phyloP scores from a whole-genome alignment of 805 yeast genomes.

The Yamadazyma tumulicola region DNA sequence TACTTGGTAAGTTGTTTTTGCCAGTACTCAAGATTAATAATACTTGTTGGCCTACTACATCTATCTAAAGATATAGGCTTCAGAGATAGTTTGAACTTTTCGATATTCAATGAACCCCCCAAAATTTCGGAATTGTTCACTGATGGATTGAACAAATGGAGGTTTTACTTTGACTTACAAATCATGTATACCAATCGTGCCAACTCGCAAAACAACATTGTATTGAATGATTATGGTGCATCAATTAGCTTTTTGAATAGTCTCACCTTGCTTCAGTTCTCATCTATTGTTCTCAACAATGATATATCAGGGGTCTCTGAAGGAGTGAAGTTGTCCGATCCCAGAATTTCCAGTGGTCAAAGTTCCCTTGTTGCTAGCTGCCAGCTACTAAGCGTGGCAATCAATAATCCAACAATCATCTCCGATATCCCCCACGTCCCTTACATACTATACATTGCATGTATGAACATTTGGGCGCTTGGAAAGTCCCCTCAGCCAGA shows the following conservation, averaged over 20 bases:
- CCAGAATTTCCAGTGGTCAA: not conserved
- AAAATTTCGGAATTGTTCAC: constrained; percentile 34
- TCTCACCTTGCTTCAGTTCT: constrained; percentile 20
- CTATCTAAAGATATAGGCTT: constrained; percentile 31
- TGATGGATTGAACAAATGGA: constrained; percentile 32
- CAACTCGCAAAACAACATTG: not conserved
- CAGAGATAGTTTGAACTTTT: constrained; percentile 8
- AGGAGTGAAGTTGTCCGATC: not conserved
- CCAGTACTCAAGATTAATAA: constrained; percentile 32
- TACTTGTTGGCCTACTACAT: constrained; percentile 34
- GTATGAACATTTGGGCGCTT: constrained; percentile 11
- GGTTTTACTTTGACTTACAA: constrained; percentile 33
- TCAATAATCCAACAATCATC: constrained; percentile 18
- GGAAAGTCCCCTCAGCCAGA: too few relatives aligned
- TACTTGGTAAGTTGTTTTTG: constrained; percentile 32
- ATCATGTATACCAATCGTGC: constrained; percentile 19
- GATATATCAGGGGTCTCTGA: constrained; percentile 13
- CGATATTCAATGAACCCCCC: constrained; percentile 6
- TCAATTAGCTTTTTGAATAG: constrained; percentile 33
- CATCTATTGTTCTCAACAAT: constrained; percentile 22
- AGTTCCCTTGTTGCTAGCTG: constrained; percentile 15
- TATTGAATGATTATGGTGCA: constrained; percentile 28
- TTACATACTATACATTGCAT: constrained; percentile 7
- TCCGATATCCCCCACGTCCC: constrained; percentile 17
- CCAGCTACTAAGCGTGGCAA: constrained; percentile 20